phyloP scores from a whole-genome alignment of 1,139 yeast genomes.

The Saccharomyces pastorianus region DNA sequence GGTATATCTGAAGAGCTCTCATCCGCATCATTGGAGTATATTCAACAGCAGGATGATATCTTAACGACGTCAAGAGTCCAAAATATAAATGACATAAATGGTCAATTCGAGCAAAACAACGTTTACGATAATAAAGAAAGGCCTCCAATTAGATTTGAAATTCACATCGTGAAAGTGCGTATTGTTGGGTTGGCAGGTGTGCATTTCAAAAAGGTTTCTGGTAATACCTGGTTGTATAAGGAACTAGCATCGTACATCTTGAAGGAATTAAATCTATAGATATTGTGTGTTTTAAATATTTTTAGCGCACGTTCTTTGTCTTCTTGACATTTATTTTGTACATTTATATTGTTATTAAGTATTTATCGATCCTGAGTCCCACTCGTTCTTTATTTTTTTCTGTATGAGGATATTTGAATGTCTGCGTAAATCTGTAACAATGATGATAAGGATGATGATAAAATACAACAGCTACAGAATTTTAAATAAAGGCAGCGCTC shows the following conservation, averaged over 20 bases:
- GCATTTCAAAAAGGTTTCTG: constrained; percentile 85
- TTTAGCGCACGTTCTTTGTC: too few species aligned
- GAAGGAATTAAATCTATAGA: constrained; percentile 59
- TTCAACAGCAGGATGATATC: constrained; percentile 31
- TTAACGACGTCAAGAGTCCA: constrained; percentile 29
- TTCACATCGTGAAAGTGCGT: constrained; percentile 59
- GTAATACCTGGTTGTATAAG: constrained; percentile 93
- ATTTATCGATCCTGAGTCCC: not conserved
- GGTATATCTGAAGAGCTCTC: constrained; percentile 33
- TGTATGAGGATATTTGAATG: not conserved
- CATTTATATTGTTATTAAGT: too few species aligned
- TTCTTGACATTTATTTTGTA: too few species aligned
- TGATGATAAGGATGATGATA: not conserved
- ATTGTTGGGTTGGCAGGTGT: constrained; percentile 61
- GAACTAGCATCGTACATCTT: constrained; percentile 81
- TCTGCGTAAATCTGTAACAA: not conserved
- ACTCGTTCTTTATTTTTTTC: not conserved
- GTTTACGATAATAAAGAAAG: constrained; percentile 20
- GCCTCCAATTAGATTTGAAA: constrained; percentile 77
- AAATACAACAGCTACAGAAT: not conserved
- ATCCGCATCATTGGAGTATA: constrained; percentile 59
- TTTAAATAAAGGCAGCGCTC: too few species aligned
- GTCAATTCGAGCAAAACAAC: constrained; percentile 20
- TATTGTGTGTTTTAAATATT: not conserved
- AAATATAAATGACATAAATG: constrained; percentile 21